Conservation (phyloP, 108 stramenopile genomes). For the Pseudonitzschia multistriata region DNA sequence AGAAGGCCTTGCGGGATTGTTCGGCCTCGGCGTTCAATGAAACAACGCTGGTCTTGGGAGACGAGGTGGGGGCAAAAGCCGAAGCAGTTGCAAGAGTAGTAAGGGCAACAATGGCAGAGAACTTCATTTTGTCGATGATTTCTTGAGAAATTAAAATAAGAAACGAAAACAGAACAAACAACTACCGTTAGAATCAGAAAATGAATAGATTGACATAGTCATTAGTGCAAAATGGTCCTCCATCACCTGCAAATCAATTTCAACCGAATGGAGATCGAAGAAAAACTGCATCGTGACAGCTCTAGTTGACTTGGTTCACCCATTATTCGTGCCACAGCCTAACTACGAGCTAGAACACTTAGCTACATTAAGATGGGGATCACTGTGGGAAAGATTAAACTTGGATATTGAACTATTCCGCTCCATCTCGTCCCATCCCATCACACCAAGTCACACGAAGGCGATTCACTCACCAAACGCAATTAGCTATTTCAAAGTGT, state of each 20-base stretch:
- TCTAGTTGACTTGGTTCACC: too few species aligned
- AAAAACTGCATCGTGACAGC: too few species aligned
- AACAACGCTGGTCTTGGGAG: constrained; percentile 19
- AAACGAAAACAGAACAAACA: background rate
- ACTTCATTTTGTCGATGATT: constrained; percentile 47
- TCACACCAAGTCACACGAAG: background rate
- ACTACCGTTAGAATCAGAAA: background rate
- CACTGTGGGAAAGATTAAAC: too few species aligned
- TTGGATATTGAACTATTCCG: too few species aligned
- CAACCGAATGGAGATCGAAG: too few species aligned
- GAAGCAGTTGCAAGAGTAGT: constrained; percentile 51
- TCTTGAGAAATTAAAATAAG: background rate
- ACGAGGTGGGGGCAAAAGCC: constrained; percentile 52
- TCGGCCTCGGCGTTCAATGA: constrained; percentile 59
- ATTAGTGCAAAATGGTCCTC: too few species aligned
- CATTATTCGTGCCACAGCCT: too few species aligned
- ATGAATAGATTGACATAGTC: too few species aligned
- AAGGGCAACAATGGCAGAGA: constrained; percentile 49
- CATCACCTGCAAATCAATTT: too few species aligned
- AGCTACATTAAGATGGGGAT: too few species aligned
- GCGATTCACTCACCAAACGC: background rate
- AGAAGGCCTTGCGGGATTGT: constrained; percentile 64
- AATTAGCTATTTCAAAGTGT: background rate
- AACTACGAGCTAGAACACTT: too few species aligned
- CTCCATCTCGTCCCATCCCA: too few species aligned